Evolutionary conservation across 805 yeast species (phyloP).

Genomic region (Saccharomycodes ludwigii): DNA sequence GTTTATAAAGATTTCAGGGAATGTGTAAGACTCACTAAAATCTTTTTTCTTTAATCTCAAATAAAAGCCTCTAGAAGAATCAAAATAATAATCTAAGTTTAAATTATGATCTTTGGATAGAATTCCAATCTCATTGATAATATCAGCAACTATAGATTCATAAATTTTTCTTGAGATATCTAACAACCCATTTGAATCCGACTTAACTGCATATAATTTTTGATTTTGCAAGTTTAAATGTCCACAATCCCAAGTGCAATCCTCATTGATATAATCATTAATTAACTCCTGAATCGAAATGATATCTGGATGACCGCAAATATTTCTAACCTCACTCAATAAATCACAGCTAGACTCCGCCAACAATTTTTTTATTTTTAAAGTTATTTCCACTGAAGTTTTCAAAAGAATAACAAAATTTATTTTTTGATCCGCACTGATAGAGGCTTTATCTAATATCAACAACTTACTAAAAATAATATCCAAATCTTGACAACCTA

Average conservation of each 20-base stretch:
- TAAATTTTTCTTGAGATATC: conserved; percentile 33
- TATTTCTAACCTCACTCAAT: conserved; percentile 19
- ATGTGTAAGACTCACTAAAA: conserved; percentile 3
- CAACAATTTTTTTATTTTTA: conserved; percentile 10
- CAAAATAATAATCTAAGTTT: conserved; percentile 23
- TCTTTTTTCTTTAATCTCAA: conserved; percentile 20
- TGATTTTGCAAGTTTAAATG: conserved; percentile 32
- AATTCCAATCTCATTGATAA: conserved; percentile 17
- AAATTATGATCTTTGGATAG: conserved; percentile 17
- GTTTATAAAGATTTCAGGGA: conserved; percentile 28
- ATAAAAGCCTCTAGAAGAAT: conserved; percentile 27
- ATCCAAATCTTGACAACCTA: conserved; percentile 28
- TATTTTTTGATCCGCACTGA: conserved; percentile 25
- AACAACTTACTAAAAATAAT: conserved; percentile 26
- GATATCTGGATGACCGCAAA: conserved; percentile 18
- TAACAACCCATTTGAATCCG: conserved; percentile 32
- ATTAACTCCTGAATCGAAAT: conserved; percentile 16
- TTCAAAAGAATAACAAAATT: conserved; percentile 31
- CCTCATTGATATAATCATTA: conserved; percentile 27
- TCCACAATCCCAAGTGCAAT: conserved; percentile 29
- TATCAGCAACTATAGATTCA: conserved; percentile 26
- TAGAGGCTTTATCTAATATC: conserved; percentile 15
- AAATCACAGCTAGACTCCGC: conserved; percentile 7
- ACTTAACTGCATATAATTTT: conserved; percentile 30
- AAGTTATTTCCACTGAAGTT: conserved; percentile 19